Percentiles rank a stretch among this genome's conserved stretches.
Evolutionary conservation across 164 flowering plant species (phyloP).

Genomic region (Protea cynaroides): DNA sequence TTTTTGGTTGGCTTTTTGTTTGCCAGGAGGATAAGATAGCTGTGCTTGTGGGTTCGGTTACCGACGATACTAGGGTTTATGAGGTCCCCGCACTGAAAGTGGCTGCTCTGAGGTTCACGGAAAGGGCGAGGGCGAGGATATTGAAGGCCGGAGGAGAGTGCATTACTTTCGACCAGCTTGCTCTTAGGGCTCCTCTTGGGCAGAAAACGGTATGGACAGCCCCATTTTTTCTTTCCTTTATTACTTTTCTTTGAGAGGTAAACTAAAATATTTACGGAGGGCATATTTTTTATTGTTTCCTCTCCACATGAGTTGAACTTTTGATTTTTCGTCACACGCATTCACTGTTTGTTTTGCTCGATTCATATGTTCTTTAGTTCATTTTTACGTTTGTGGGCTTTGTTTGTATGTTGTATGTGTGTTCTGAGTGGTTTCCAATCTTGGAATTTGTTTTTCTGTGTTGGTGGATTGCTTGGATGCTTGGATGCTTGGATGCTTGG

Average conservation of each 20-base stretch:
- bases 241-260: not conserved
- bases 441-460: too few relatives aligned
- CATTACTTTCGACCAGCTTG: conserved; percentile 61
- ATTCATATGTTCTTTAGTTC: too few relatives aligned
- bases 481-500: too few relatives aligned
- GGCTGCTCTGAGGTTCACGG: conserved; percentile 55
- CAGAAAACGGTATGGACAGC: conserved; percentile 49
- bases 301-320: not conserved
- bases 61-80: conserved; percentile 47
- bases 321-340: not conserved
- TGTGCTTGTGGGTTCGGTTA: conserved; percentile 49
- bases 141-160: conserved; percentile 68
- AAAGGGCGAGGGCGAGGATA: conserved; percentile 56
- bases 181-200: conserved; percentile 64
- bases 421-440: too few relatives aligned
- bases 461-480: too few relatives aligned
- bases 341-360: not conserved
- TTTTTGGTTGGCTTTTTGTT: not conserved
- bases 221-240: not conserved
- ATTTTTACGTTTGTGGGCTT: too few relatives aligned
- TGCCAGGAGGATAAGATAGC: conserved; percentile 50
- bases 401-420: too few relatives aligned
- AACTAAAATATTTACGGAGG: not conserved
- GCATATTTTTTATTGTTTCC: not conserved
- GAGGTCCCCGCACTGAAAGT: conserved; percentile 56